Evolutionary conservation across 495 filamentous ascomycete genomes (phyloP), one percentile per base, ranked within the genome.

Genomic region (Penicillium fimorum): DNA sequence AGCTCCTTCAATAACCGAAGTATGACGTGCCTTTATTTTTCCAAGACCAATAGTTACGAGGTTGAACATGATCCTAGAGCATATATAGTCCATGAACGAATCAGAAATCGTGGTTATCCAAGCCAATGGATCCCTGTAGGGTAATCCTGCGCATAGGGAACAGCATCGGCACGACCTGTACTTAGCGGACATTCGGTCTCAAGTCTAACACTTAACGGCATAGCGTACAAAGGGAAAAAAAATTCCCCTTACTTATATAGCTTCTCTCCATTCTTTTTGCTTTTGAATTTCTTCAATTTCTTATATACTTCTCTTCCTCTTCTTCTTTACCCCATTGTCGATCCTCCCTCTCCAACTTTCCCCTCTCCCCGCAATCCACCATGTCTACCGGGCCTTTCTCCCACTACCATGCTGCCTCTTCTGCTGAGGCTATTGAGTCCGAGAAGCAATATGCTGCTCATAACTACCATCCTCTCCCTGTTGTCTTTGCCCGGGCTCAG

Each of bases 391-490:
- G 60, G 11, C 50, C 58, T 48, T 62, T 54, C 58, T 77, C 65
- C 67, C 79, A 81, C 62, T 92, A 91, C 76, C 95, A 97, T 76
- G 83, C 90, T 20, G 67, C 87, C 46, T 89, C 93, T 22, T 90
- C 91, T n/a, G 75, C 83, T 33, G 77, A 78, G 55, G 94, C 94
- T 54, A 91, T 97, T 66, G 71, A 83, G 27, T 80, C 84, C 53
- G 94, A 99, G 76, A 76, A 90, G 63, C 77, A 86, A 49, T 93
- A 84, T 73, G 94, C 94, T 41, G 94, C 94, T 42, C 94, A 99
- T 82, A 99, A 99, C 75, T 99, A 99, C 77, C 92, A 97, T 75
- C 94, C 95, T 18, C 86, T 99, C 9, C 95, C 95, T 13, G 83
- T 97, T 33, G 92, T 96, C 57, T 93, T 96, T 68, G 79, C 92